These are phyloP conservation scores for Colletotrichum sp. DNA, from an alignment of 2,329 filamentous ascomycete species.

Conservation along the genomic window DNA sequence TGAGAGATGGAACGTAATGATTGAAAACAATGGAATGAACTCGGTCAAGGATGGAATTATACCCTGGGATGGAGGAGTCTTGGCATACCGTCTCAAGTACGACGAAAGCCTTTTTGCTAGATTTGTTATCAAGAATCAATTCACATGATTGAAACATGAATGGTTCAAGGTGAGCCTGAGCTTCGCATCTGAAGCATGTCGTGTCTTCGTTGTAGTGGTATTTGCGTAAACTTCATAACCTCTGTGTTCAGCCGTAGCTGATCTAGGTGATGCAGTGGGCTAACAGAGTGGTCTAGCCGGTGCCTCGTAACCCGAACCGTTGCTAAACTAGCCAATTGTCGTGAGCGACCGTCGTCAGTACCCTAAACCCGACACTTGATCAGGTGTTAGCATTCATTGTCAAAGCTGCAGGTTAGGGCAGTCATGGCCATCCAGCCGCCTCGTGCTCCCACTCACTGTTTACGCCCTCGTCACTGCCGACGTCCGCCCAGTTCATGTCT, in stretches of 20 bases:
- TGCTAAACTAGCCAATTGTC: not conserved
- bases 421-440: constrained; percentile 17
- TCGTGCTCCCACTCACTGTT: constrained; percentile 29
- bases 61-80: constrained; percentile 5
- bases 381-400: constrained; percentile 3
- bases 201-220: not conserved
- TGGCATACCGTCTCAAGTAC: not conserved
- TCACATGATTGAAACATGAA: not conserved
- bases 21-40: not conserved
- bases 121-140: not conserved
- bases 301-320: not conserved
- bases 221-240: not conserved
- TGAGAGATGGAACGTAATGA: not conserved
- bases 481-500: constrained; percentile 57
- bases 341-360: not conserved
- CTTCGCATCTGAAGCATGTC: not conserved
- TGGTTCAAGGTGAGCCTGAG: not conserved
- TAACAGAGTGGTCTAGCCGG: not conserved
- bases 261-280: not conserved
- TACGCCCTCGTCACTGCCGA: constrained; percentile 34
- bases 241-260: not conserved
- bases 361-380: constrained; percentile 16
- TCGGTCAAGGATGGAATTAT: not conserved
- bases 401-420: not conserved
- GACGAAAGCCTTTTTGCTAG: not conserved